phyloP scores from a whole-genome alignment of 1,139 yeast species.

The Suhomyces ambrosiae region DNA sequence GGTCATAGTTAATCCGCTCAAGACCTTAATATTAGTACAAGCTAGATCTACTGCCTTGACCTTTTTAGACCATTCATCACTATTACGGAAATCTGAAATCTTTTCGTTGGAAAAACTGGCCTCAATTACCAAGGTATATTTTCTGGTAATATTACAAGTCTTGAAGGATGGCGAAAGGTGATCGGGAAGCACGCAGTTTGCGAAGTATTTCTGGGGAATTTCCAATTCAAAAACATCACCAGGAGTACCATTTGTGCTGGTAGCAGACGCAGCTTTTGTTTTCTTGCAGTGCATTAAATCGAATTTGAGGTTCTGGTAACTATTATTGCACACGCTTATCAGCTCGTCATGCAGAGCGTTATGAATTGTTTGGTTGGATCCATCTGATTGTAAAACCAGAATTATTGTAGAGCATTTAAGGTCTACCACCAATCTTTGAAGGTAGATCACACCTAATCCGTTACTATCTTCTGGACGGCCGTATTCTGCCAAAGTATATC shows the following conservation, averaged over 20 bases:
- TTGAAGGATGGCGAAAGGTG: conserved; percentile 55
- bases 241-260: conserved; percentile 20
- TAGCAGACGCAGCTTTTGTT: conserved; percentile 30
- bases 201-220: conserved; percentile 43
- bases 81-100: conserved; percentile 24
- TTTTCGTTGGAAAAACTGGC: conserved; percentile 48
- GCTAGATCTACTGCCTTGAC: conserved; percentile 35
- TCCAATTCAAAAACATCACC: conserved; percentile 44
- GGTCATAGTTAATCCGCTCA: conserved; percentile 44
- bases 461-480: conserved; percentile 45
- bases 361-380: conserved; percentile 28
- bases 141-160: conserved; percentile 58
- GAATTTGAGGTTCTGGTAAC: conserved; percentile 38
- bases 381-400: conserved; percentile 41
- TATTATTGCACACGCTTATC: conserved; percentile 34
- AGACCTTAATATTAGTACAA: conserved; percentile 39
- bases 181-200: conserved; percentile 50
- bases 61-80: conserved; percentile 23
- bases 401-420: conserved; percentile 34
- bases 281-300: conserved; percentile 42
- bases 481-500: conserved; percentile 39
- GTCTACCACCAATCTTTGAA: conserved; percentile 42
- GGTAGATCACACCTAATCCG: conserved; percentile 50
- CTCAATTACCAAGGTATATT: conserved; percentile 45
- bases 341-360: conserved; percentile 31